These are phyloP conservation scores for Russula abietina DNA, from an alignment of 768 basidiomycete species.

Conservation along the genomic window DNA sequence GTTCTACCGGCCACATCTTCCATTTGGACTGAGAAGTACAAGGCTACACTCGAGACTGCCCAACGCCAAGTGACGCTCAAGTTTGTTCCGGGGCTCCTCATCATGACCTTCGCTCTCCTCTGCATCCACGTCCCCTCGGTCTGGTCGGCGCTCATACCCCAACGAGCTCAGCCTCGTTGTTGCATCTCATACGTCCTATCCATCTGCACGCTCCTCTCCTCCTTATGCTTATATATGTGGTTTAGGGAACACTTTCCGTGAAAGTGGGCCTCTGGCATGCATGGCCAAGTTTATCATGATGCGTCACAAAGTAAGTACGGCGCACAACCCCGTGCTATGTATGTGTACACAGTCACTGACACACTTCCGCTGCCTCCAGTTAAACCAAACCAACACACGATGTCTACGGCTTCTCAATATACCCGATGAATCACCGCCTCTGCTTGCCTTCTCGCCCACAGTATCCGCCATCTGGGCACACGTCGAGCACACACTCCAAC, in stretches of 20 bases:
- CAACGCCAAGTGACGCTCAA: too few relatives aligned
- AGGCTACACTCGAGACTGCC: too few relatives aligned
- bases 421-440: conserved; percentile 66
- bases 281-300: conserved; percentile 86
- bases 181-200: conserved; percentile 63
- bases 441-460: conserved; percentile 61
- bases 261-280: conserved; percentile 72
- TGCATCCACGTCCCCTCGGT: conserved; percentile 65
- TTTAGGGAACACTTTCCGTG: conserved; percentile 72
- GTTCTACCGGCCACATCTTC: too few relatives aligned
- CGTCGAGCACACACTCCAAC: conserved; percentile 52
- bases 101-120: conserved; percentile 42
- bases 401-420: conserved; percentile 44
- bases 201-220: neutral
- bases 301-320: conserved; percentile 83
- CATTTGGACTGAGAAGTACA: too few relatives aligned
- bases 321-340: too few relatives aligned
- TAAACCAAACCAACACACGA: conserved; percentile 58
- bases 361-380: conserved; percentile 36
- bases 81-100: too few relatives aligned
- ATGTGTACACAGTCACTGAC: too few relatives aligned
- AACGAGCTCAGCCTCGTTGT: conserved; percentile 65
- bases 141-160: conserved; percentile 61
- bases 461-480: conserved; percentile 58
- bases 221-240: neutral